Conservation (phyloP, 305 asterid genomes). For the Solanum hybrid region DNA sequence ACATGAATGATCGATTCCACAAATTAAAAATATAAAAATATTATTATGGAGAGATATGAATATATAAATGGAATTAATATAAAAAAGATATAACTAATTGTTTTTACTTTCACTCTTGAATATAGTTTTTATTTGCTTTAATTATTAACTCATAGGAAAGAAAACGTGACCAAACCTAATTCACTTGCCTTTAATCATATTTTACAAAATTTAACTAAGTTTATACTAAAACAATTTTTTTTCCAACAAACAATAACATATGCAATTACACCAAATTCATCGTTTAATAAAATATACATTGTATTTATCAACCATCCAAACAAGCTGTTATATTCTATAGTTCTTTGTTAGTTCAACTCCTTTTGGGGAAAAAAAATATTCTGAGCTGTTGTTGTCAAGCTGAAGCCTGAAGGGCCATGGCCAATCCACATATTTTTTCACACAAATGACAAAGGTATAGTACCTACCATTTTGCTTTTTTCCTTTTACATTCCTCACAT, state of each 20-base stretch:
- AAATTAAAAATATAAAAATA: background rate
- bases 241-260: background rate
- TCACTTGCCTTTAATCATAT: background rate
- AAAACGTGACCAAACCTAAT: background rate
- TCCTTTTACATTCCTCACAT: background rate
- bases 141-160: background rate
- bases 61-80: background rate
- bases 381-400: background rate
- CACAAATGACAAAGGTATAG: background rate
- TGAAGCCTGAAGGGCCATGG: background rate
- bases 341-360: background rate
- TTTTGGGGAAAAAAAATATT: background rate
- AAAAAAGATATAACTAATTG: background rate
- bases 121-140: background rate
- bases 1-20: accelerated
- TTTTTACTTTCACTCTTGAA: background rate
- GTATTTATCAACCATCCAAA: background rate
- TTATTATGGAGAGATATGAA: background rate
- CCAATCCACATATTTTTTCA: background rate
- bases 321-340: background rate
- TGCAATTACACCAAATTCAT: background rate
- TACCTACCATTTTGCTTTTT: background rate
- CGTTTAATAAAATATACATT: background rate
- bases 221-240: background rate
- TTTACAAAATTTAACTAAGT: background rate